Base-by-base conservation (phyloP, 208 protist species). In the Hexamita inflata region DNA sequence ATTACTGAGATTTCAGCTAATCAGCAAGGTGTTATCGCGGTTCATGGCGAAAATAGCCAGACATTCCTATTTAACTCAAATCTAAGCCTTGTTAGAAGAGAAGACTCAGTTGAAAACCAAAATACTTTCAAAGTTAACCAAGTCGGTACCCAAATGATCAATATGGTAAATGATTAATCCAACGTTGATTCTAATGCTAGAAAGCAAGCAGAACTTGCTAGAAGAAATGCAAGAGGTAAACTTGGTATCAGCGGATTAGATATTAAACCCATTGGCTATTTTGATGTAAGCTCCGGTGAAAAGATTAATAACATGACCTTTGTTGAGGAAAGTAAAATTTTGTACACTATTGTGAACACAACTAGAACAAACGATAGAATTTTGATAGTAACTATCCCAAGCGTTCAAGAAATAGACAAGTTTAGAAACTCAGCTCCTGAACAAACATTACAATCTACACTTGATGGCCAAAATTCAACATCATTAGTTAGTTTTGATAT, bases 171-270 rank as follows among this genome's bases (percentile, higher is more conserved):
- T n/a, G n/a, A n/a, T n/a, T n/a, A n/a, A n/a, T n/a, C n/a, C n/a
- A n/a, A n/a, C n/a, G n/a, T n/a, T n/a, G n/a, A n/a, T n/a, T n/a
- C n/a, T n/a, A n/a, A n/a, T n/a, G n/a, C n/a, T 2, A 40, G 9
- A 4, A 70, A 70, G 35, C 19, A 2, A 49, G 24, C 38, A 30
- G 64, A 70, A 49, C n/a, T 70, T 2, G 40, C 32, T 32, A 2
- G 26, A 40, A 49, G 24, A 38, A 38, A n/a, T 70, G n/a, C 64
- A 30, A 70, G 42, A 49, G 64, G 64, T n/a, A 70, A 30, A n/a
- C n/a, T 70, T 45, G 64, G 64, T 30, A 70, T 70, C 4, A 70
- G 30, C 38, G n/a, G 38, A 2, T 32, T 45, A n/a, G 64, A 70
- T 45, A n/a, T 70, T n/a, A 7, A 42, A 45, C 64, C 64, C 9